Evolutionary conservation across 169 alveolate species (phyloP).

Genomic region (Neospora caninum): DNA sequence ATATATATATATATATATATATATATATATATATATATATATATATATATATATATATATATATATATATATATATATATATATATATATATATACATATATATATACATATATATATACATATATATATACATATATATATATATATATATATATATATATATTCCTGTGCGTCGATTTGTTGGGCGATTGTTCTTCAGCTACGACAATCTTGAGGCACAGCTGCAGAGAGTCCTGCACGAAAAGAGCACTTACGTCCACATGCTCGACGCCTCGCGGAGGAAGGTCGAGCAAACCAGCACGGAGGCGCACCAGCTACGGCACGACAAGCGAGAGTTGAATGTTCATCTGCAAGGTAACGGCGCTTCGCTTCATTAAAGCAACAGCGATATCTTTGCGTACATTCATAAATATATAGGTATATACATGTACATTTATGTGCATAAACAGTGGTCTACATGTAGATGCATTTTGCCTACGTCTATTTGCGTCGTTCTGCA

Average conservation of each 20-base stretch:
- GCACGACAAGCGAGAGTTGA: not conserved
- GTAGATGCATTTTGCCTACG: not conserved
- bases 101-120: not conserved
- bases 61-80: no score
- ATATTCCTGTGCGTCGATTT: no score
- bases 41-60: not conserved
- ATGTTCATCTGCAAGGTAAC: not conserved
- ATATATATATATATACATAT: not conserved
- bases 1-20: not conserved
- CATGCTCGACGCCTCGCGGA: not conserved
- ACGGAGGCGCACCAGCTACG: constrained; percentile 8
- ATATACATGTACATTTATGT: not conserved
- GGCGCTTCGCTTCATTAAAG: no score
- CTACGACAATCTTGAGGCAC: not conserved
- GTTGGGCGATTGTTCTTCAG: not conserved
- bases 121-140: not conserved
- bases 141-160: not conserved
- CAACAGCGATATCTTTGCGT: no score
- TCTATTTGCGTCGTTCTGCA: no score
- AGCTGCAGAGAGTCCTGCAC: not conserved
- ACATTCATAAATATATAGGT: no score
- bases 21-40: not conserved
- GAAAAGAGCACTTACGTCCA: constrained; percentile 23
- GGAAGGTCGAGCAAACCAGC: not conserved
- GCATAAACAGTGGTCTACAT: not conserved